Evolutionary conservation across 768 basidiomycete genomes (phyloP).

Genomic region (Serendipita sp.): DNA sequence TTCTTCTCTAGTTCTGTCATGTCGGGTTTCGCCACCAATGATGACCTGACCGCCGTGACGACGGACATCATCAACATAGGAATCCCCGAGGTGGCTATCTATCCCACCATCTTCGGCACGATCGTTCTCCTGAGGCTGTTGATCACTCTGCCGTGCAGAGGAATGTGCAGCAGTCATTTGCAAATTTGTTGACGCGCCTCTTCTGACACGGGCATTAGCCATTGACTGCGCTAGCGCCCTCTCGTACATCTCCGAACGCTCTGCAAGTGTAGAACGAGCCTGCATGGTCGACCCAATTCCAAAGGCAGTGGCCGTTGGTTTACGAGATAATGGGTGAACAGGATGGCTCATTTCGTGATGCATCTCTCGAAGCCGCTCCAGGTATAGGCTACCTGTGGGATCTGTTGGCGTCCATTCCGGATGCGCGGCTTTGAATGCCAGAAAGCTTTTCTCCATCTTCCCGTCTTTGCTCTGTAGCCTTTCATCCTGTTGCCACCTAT

Average conservation of each 20-base stretch:
- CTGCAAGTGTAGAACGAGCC: conserved; percentile 18
- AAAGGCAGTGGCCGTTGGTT: neutral
- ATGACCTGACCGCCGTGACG: conserved; percentile 23
- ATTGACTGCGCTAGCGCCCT: conserved; percentile 31
- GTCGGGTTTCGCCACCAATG: conserved; percentile 20
- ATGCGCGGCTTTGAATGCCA: conserved; percentile 91
- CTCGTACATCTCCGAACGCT: conserved; percentile 59
- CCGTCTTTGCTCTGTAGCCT: conserved; percentile 76
- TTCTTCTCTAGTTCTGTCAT: conserved; percentile 23
- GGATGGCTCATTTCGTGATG: conserved; percentile 11
- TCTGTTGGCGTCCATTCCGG: conserved; percentile 92
- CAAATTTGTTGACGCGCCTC: neutral
- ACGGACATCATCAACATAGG: conserved; percentile 52
- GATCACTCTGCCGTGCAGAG: neutral
- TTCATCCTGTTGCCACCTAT: conserved; percentile 29
- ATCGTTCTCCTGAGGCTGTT: conserved; percentile 23
- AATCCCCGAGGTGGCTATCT: conserved; percentile 47
- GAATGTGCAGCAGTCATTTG: neutral
- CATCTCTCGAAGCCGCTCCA: conserved; percentile 46
- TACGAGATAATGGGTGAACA: neutral
- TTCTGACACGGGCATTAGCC: conserved; percentile 12
- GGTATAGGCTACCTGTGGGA: conserved; percentile 78
- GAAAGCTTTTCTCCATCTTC: conserved; percentile 98
- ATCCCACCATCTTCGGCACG: conserved; percentile 38
- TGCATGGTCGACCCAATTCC: neutral